A percentile compares a stretch with the other conserved stretches of the same genome.
Evolutionary conservation across 768 basidiomycete species (phyloP).

Genomic region (Cubamyces sp.): DNA sequence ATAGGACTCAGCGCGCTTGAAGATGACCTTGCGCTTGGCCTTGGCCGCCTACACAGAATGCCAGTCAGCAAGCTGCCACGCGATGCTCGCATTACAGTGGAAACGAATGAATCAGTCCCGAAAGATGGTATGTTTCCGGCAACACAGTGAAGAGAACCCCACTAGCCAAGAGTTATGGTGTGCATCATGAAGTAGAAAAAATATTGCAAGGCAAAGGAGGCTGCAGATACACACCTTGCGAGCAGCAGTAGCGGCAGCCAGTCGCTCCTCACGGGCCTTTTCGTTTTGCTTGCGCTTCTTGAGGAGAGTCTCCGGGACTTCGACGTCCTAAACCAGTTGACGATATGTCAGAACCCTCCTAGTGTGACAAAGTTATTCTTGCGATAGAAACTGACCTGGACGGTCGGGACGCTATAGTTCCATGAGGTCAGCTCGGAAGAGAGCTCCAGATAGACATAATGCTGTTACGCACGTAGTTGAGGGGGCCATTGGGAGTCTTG

Average conservation of each 20-base stretch:
- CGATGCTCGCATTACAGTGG: neutral
- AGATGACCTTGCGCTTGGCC: conserved; percentile 95
- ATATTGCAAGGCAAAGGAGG: neutral
- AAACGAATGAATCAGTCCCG: conserved; percentile 67
- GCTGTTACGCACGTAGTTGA: conserved; percentile 53
- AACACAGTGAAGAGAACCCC: conserved; percentile 56
- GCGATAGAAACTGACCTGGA: conserved; percentile 43
- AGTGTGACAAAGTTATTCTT: conserved; percentile 4
- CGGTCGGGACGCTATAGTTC: conserved; percentile 46
- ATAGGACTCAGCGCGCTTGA: conserved; percentile 98
- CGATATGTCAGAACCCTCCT: conserved; percentile 10
- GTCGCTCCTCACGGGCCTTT: conserved; percentile 93
- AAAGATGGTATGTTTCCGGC: conserved; percentile 95
- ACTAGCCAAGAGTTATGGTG: conserved; percentile 83
- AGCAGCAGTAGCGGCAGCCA: conserved; percentile 79
- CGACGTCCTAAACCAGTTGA: conserved; percentile 63
- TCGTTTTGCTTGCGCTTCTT: conserved; percentile 99
- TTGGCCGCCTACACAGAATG: conserved; percentile 67
- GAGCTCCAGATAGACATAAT: neutral
- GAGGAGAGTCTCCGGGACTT: conserved; percentile 99
- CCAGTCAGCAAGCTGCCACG: conserved; percentile 2
- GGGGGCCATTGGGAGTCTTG: conserved; percentile 51
- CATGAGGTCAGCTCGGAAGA: conserved; percentile 16
- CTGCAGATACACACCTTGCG: conserved; percentile 72
- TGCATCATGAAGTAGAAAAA: conserved; percentile 69